Evolutionary conservation across 2,329 filamentous ascomycete species (phyloP).

Genomic region (Phyllosticta ampelicida): DNA sequence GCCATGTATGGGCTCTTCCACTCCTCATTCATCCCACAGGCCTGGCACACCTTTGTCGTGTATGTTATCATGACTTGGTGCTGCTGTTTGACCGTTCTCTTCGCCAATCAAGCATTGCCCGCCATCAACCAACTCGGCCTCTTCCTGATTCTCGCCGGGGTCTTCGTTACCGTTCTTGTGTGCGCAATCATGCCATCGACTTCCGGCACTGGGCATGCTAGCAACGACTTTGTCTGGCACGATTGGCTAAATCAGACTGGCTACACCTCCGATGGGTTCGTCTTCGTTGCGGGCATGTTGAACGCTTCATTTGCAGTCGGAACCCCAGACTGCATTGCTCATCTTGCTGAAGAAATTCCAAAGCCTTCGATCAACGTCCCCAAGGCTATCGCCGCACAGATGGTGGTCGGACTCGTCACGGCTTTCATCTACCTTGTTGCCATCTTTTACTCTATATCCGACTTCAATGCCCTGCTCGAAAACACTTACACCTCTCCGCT

Average conservation of each 20-base stretch:
- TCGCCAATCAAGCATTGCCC: constrained; percentile 45
- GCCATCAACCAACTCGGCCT: constrained; percentile 45
- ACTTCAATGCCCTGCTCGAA: constrained; percentile 44
- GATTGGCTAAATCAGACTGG: constrained; percentile 38
- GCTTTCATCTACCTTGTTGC: constrained; percentile 28
- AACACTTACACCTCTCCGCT: constrained; percentile 48
- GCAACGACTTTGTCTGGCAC: constrained; percentile 33
- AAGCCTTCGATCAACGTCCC: constrained; percentile 29
- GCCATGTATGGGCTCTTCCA: constrained; percentile 41
- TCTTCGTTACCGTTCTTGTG: constrained; percentile 46
- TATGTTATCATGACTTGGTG: constrained; percentile 40
- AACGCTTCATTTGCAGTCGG: constrained; percentile 62
- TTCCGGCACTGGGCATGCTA: constrained; percentile 33
- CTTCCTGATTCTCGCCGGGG: constrained; percentile 42
- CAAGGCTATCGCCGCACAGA: constrained; percentile 30
- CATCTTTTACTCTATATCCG: constrained; percentile 47
- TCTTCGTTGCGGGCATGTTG: constrained; percentile 54
- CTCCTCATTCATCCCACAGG: constrained; percentile 33
- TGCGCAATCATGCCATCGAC: constrained; percentile 44
- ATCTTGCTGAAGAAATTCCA: constrained; percentile 44
- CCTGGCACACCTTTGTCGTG: constrained; percentile 43
- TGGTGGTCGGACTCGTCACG: constrained; percentile 26
- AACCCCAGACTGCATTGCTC: constrained; percentile 52
- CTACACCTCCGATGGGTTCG: constrained; percentile 45
- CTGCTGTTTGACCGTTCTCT: constrained; percentile 38